These are phyloP conservation scores for Mucor indicus DNA, from an alignment of 371 early-diverging fungal genomes.

Conservation along the genomic window DNA sequence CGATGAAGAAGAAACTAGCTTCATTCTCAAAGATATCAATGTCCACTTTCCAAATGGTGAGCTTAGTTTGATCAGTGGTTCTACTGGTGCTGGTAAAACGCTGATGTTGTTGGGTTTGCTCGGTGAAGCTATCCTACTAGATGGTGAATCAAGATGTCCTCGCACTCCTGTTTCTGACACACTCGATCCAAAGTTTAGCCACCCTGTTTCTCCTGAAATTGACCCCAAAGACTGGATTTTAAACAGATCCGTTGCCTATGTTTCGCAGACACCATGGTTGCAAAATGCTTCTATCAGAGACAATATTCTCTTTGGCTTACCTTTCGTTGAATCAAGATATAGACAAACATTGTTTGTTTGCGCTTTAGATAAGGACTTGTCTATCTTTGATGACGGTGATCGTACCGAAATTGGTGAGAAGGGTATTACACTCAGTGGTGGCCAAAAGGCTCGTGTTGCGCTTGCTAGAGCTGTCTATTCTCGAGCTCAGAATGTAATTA, in stretches of 20 bases:
- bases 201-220: slow-evolving; percentile 33
- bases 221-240: slow-evolving; percentile 27
- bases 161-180: slow-evolving; percentile 36
- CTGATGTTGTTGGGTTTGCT: slow-evolving; percentile 66
- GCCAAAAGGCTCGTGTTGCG: slow-evolving; percentile 74
- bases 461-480: slow-evolving; percentile 81
- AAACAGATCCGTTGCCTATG: slow-evolving; percentile 66
- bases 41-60: slow-evolving; percentile 61
- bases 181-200: slow-evolving; percentile 37
- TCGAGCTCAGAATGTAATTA: slow-evolving; percentile 60
- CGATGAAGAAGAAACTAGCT: slow-evolving; percentile 33
- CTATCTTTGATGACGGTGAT: slow-evolving; percentile 79
- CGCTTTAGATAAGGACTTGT: slow-evolving; percentile 77
- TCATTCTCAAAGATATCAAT: slow-evolving; percentile 58
- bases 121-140: slow-evolving; percentile 51
- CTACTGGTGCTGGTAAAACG: slow-evolving; percentile 80
- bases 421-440: slow-evolving; percentile 87
- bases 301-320: slow-evolving; percentile 81
- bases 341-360: slow-evolving; percentile 58
- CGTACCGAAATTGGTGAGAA: slow-evolving; percentile 88
- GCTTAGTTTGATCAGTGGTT: slow-evolving; percentile 75
- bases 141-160: slow-evolving; percentile 46
- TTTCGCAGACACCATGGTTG: slow-evolving; percentile 82
- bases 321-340: slow-evolving; percentile 65
- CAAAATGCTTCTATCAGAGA: slow-evolving; percentile 77